A percentile compares a stretch with the other conserved stretches of the same genome.
phyloP scores from a whole-genome alignment of 2,329 filamentous ascomycete genomes.

The Penicillium sp. region DNA sequence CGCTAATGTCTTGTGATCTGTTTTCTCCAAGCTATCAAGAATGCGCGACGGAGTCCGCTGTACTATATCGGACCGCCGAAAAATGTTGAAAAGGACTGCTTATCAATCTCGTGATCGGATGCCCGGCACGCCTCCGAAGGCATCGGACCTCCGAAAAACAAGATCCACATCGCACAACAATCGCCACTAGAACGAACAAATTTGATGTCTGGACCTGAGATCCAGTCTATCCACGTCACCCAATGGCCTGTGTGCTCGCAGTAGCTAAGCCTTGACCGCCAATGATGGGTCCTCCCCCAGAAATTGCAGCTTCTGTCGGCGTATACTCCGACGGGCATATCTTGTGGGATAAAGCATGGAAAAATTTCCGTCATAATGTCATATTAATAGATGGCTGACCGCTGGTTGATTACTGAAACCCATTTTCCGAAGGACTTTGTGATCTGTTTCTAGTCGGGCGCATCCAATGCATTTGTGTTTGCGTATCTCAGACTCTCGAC shows the following conservation, averaged over 20 bases:
- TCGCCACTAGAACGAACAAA: conserved; percentile 8
- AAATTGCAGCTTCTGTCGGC: conserved; percentile 13
- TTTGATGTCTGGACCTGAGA: not conserved
- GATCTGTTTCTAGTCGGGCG: not conserved
- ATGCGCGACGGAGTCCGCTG: not conserved
- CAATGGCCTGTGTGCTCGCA: not conserved
- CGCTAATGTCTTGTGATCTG: no score
- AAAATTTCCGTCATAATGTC: conserved; percentile 3
- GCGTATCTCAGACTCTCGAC: not conserved
- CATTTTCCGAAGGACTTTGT: not conserved
- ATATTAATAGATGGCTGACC: not conserved
- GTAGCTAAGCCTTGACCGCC: conserved; percentile 6
- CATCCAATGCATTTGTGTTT: not conserved
- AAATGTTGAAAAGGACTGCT: not conserved
- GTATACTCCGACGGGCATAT: conserved; percentile 15
- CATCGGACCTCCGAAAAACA: conserved; percentile 11
- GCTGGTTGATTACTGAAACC: not conserved
- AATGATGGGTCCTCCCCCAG: not conserved
- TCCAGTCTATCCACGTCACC: conserved; percentile 6
- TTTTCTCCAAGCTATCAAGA: not conserved
- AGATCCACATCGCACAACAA: not conserved
- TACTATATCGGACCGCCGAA: not conserved
- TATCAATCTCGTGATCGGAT: not conserved
- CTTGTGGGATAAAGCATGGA: conserved; percentile 6
- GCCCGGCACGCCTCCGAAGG: not conserved